A percentile compares a stretch with the other conserved stretches of the same genome.
phyloP scores from a whole-genome alignment of 805 yeast genomes.

The Candida montana region DNA sequence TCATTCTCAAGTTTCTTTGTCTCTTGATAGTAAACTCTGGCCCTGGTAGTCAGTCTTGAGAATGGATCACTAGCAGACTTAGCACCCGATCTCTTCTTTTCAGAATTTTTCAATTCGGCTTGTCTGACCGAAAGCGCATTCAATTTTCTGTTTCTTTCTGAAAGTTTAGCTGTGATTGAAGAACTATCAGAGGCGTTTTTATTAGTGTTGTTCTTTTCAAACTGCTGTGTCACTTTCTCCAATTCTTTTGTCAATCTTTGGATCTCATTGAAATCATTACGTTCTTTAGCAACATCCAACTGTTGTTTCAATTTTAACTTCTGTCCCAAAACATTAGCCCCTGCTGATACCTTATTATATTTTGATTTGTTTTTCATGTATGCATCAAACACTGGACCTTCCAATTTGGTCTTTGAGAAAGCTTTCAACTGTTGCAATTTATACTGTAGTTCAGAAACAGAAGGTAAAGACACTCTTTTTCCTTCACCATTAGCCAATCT shows the following conservation, averaged over 20 bases:
- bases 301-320: slow-evolving; percentile 69
- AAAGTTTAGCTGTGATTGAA: slow-evolving; percentile 26
- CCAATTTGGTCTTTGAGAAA: slow-evolving; percentile 61
- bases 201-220: slow-evolving; percentile 30
- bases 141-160: slow-evolving; percentile 67
- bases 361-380: slow-evolving; percentile 71
- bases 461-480: slow-evolving; percentile 42
- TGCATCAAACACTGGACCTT: slow-evolving; percentile 68
- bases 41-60: slow-evolving; percentile 80
- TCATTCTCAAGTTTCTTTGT: slow-evolving; percentile 52
- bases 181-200: slow-evolving; percentile 15
- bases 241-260: slow-evolving; percentile 25
- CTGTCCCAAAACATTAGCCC: slow-evolving; percentile 71
- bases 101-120: slow-evolving; percentile 68
- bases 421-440: slow-evolving; percentile 58
- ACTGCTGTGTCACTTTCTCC: slow-evolving; percentile 35
- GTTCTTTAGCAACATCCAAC: slow-evolving; percentile 62
- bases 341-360: slow-evolving; percentile 50
- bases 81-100: slow-evolving; percentile 41
- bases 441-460: slow-evolving; percentile 55
- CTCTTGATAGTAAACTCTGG: slow-evolving; percentile 69
- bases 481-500: slow-evolving; percentile 42
- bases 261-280: slow-evolving; percentile 38
- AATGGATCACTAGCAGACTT: slow-evolving; percentile 67
- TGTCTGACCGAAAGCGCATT: slow-evolving; percentile 72